Evolutionary conservation across 108 stramenopile genomes (phyloP).

Genomic region (Mediolabrus comicus): DNA sequence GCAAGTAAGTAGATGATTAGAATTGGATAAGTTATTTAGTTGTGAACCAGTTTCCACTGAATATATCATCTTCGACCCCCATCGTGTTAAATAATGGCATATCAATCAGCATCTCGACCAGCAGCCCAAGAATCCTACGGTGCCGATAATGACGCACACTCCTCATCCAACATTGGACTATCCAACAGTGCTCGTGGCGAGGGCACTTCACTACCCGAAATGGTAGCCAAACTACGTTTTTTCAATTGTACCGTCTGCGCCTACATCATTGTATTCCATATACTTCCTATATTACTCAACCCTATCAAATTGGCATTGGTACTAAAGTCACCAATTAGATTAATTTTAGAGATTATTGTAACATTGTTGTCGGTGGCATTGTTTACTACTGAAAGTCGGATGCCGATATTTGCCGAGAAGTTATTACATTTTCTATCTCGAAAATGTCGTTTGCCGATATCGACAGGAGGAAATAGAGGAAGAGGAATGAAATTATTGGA

Average conservation of each 20-base stretch:
- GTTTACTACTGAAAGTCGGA: constrained; percentile 12
- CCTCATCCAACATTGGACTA: constrained; percentile 12
- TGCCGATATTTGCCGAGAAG: constrained; percentile 27
- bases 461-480: constrained; percentile 13
- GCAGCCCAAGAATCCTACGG: constrained; percentile 14
- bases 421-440: background rate
- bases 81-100: background rate
- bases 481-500: constrained; percentile 3
- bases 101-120: background rate
- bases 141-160: too few relatives aligned
- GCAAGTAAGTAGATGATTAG: too few relatives aligned
- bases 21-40: too few relatives aligned
- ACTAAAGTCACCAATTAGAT: constrained; percentile 10
- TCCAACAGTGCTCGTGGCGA: constrained; percentile 27
- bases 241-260: constrained; percentile 18
- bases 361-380: constrained; percentile 1
- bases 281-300: constrained; percentile 17
- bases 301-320: constrained; percentile 14
- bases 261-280: constrained; percentile 15
- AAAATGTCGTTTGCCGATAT: background rate
- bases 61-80: too few relatives aligned
- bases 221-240: constrained; percentile 25
- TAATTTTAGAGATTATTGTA: constrained; percentile 5
- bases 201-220: constrained; percentile 24
- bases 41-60: too few relatives aligned